These are phyloP conservation scores for Nitzschia sp. DNA, from an alignment of 108 stramenopile species.

Conservation along the genomic window DNA sequence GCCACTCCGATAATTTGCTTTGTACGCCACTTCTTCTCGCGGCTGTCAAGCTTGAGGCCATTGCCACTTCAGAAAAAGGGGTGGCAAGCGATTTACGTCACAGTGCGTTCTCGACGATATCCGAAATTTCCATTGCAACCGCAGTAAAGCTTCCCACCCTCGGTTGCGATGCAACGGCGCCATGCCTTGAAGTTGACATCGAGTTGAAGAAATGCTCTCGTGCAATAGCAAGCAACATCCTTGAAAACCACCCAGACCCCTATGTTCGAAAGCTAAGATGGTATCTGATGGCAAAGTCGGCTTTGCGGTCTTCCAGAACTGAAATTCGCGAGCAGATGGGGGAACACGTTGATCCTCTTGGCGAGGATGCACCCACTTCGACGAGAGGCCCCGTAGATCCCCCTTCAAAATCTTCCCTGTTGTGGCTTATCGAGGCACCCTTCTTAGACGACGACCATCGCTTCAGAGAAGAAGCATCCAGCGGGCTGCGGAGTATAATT, in stretches of 20 bases:
- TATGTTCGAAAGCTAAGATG: slow-evolving; percentile 11
- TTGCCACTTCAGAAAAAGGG: too few relatives aligned
- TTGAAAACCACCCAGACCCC: background rate
- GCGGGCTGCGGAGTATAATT: slow-evolving; percentile 7
- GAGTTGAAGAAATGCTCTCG: background rate
- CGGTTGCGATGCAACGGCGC: too few relatives aligned
- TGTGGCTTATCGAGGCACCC: slow-evolving; percentile 23
- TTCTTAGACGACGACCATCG: slow-evolving; percentile 26
- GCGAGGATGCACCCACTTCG: background rate
- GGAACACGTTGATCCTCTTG: background rate
- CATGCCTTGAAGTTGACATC: background rate
- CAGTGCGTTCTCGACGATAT: too few relatives aligned
- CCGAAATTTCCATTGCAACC: too few relatives aligned
- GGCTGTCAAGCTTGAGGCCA: background rate
- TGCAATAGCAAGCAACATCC: background rate
- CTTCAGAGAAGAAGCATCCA: slow-evolving; percentile 21
- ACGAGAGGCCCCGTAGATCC: background rate
- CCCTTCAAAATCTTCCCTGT: slow-evolving; percentile 1
- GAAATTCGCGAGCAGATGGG: background rate
- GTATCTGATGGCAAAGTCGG: background rate
- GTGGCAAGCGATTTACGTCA: too few relatives aligned
- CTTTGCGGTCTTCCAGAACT: background rate
- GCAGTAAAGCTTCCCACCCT: too few relatives aligned
- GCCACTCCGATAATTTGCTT: background rate
- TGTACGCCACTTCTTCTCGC: background rate